Percentiles rank a stretch among this genome's conserved stretches.
These are phyloP conservation scores for Globisporangium recalcitrans DNA, from an alignment of 352 stramenopile genomes.

Conservation along the genomic window DNA sequence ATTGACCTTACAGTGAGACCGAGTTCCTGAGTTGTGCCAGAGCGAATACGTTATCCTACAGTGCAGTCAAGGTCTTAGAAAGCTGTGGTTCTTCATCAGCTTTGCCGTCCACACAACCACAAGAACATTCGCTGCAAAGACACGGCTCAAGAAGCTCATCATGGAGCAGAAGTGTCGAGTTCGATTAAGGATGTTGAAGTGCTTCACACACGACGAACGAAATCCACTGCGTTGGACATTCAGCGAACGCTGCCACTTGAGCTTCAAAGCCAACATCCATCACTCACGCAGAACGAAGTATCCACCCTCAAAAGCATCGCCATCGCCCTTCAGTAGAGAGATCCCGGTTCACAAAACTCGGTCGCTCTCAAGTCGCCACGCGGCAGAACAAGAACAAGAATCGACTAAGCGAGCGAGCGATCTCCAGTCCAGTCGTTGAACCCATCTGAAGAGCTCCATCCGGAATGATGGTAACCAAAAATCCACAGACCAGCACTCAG, in stretches of 20 bases:
- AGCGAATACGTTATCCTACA: too few species aligned
- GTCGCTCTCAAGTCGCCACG: background rate
- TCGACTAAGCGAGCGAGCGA: background rate
- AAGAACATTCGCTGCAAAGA: background rate
- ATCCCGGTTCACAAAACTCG: background rate
- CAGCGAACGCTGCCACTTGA: background rate
- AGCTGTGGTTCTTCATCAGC: background rate
- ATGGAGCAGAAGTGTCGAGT: background rate
- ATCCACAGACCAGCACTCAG: constrained; percentile 12
- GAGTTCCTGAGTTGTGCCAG: too few species aligned
- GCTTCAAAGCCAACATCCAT: background rate
- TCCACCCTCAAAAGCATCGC: background rate
- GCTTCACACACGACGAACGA: background rate
- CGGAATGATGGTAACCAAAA: constrained; percentile 12
- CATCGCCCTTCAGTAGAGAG: background rate
- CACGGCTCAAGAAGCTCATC: background rate
- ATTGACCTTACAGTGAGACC: too few species aligned
- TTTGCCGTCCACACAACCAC: too few species aligned
- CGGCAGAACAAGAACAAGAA: background rate
- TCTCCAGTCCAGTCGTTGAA: background rate
- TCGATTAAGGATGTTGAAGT: background rate
- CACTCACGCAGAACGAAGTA: background rate
- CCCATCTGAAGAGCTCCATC: background rate
- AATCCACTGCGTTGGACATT: background rate
- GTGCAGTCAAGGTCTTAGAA: too few species aligned